Evolutionary conservation across 352 stramenopile genomes (phyloP).

Genomic region (Globisporangium takayamanum): DNA sequence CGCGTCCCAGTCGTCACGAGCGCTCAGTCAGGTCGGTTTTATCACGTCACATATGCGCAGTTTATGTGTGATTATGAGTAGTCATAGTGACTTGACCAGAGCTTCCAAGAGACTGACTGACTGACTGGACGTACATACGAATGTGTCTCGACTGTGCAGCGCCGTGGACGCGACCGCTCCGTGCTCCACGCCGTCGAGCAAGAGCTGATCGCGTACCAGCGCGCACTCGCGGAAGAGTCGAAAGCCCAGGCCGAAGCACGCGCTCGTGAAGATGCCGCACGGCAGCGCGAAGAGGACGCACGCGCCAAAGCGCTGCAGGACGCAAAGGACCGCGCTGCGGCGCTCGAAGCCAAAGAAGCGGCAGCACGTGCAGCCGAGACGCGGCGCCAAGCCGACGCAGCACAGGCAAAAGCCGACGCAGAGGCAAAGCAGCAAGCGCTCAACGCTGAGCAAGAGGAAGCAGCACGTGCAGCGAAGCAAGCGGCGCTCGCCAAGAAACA

Average conservation of each 20-base stretch:
- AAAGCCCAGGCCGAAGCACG: constrained; percentile 26
- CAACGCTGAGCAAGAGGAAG: constrained; percentile 21
- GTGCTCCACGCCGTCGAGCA: constrained; percentile 40
- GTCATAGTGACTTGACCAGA: no score
- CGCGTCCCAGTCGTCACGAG: constrained; percentile 24
- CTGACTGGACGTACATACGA: neutral
- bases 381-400: constrained; percentile 1
- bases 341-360: constrained; percentile 19
- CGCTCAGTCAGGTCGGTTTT: constrained; percentile 31
- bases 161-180: constrained; percentile 29
- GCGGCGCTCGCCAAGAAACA: constrained; percentile 29
- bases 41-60: neutral
- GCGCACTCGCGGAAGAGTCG: constrained; percentile 22
- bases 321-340: constrained; percentile 26
- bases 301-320: constrained; percentile 28
- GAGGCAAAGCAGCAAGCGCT: constrained; percentile 24
- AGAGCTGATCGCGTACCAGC: constrained; percentile 39
- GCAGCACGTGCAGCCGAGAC: constrained; percentile 12
- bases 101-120: no score
- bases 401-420: constrained; percentile 5
- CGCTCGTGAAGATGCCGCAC: constrained; percentile 27
- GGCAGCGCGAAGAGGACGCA: constrained; percentile 22
- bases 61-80: neutral
- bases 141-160: constrained; percentile 12
- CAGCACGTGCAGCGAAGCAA: constrained; percentile 4